Evolutionary conservation across 495 filamentous ascomycete genomes (phyloP), one percentile per base, ranked within the genome.

Genomic region (Penicillium bovifimosum): DNA sequence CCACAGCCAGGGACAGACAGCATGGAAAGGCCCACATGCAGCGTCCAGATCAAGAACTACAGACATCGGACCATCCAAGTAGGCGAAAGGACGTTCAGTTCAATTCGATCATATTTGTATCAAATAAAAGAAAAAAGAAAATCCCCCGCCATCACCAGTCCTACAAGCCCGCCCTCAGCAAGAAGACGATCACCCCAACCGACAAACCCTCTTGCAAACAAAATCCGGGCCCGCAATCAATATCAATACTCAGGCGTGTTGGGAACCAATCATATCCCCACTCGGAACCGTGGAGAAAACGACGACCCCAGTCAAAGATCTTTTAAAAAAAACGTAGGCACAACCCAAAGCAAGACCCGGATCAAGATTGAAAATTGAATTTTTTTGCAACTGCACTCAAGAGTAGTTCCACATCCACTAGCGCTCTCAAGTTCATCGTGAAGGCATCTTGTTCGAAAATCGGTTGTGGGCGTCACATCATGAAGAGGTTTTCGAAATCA

Each of bases 91-190:
- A 53, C 50, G 58, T 50, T 60, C 62, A 65, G 63, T 65, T 65
- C 58, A 46, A 65, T 62, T 63, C 63, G 53, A 61, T 65, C 51
- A 63, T 28, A 64, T 63, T 65, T 65, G 53, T 55, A 52, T 52
- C 55, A 60, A 54, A 56, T 41, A 50, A 49, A 47, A 4, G 4
- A 56, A 45, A 50, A 49, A 47, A 4, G 4, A 49, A 62, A 56
- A 55, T 50, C 45, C 51, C 49, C 51, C 59, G 48, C 54, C 53
- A 49, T 24, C 17, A 27, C 26, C 35, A 40, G 40, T 52, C 50
- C 50, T 52, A 45, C 40, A 59, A 55, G 36, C 55, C 32, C 47
- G 42, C 41, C 47, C 33, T 35, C 50, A 42, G 35, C 17, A 45
- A 53, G 31, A 53, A 48, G 27, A 40, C 45, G 18, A 28, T 24